phyloP scores from a whole-genome alignment of 768 basidiomycete genomes.

The Gloeopeniophorella convolvens region DNA sequence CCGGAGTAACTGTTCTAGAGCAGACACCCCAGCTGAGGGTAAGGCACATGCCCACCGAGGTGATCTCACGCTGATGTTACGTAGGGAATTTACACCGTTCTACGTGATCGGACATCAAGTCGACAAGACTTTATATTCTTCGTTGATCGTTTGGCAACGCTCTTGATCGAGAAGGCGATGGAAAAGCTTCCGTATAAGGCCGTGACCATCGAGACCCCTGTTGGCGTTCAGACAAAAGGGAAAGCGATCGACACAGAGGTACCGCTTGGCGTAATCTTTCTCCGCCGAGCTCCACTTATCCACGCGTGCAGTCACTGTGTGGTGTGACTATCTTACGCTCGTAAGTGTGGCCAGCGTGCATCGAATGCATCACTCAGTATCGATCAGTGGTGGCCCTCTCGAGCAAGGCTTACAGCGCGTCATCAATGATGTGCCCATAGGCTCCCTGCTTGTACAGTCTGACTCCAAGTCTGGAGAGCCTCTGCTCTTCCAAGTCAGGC shows the following conservation, averaged over 20 bases:
- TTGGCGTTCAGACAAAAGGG: slow-evolving; percentile 49
- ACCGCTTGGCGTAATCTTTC: slow-evolving; percentile 10
- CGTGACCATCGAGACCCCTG: slow-evolving; percentile 62
- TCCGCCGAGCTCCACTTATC: not conserved
- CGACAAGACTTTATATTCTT: slow-evolving; percentile 93
- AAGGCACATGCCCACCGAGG: slow-evolving; percentile 9
- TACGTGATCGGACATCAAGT: slow-evolving; percentile 64
- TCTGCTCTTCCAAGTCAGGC: slow-evolving; percentile 70
- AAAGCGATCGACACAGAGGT: slow-evolving; percentile 58
- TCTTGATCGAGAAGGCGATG: slow-evolving; percentile 80
- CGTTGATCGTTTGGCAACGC: slow-evolving; percentile 76
- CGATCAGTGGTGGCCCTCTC: slow-evolving; percentile 73
- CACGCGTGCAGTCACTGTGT: slow-evolving; percentile 53
- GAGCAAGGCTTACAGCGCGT: slow-evolving; percentile 89
- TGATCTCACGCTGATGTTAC: not conserved
- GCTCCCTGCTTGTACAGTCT: slow-evolving; percentile 87
- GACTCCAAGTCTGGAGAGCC: slow-evolving; percentile 84
- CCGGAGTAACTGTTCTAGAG: slow-evolving; percentile 56
- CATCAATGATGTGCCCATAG: slow-evolving; percentile 78
- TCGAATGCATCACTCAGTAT: not conserved
- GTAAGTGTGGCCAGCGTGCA: slow-evolving; percentile 37
- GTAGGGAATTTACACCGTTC: slow-evolving; percentile 84
- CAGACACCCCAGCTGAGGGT: slow-evolving; percentile 81
- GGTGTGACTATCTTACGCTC: slow-evolving; percentile 88
- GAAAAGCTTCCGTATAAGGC: slow-evolving; percentile 69